A percentile compares a stretch with the other conserved stretches of the same genome.
Evolutionary conservation across 2,329 filamentous ascomycete genomes (phyloP).

Genomic region (Orbilia javanica): DNA sequence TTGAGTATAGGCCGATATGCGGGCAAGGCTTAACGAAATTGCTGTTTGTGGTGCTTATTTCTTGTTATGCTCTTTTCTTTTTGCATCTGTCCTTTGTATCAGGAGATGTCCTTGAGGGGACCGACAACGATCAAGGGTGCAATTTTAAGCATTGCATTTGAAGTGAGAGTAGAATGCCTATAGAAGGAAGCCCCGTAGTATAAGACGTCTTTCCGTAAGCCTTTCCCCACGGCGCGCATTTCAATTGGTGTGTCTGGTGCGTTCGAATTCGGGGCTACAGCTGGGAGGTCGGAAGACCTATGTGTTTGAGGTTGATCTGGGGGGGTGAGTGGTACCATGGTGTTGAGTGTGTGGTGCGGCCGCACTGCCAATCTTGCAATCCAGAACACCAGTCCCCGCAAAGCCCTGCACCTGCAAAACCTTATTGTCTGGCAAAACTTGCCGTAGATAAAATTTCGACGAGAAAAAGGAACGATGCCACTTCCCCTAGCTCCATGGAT

Average conservation of each 20-base stretch:
- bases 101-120: conserved; percentile 22
- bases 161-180: neutral
- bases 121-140: conserved; percentile 31
- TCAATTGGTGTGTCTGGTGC: conserved; percentile 10
- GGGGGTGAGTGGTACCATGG: no score
- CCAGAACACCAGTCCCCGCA: conserved; percentile 18
- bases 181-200: neutral
- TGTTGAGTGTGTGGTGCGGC: conserved; percentile 47
- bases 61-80: conserved; percentile 30
- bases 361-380: neutral
- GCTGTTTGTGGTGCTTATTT: conserved; percentile 37
- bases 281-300: conserved; percentile 17
- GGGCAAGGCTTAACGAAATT: conserved; percentile 37
- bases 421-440: conserved; percentile 32
- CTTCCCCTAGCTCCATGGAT: neutral
- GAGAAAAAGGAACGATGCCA: conserved; percentile 22
- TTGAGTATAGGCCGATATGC: conserved; percentile 30
- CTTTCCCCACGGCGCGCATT: neutral
- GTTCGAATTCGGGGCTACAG: neutral
- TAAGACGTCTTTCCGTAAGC: neutral
- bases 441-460: conserved; percentile 17
- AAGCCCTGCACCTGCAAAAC: conserved; percentile 31
- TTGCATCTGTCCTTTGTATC: conserved; percentile 34
- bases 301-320: conserved; percentile 36
- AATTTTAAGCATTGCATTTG: conserved; percentile 21